Evolutionary conservation across 2,329 filamentous ascomycete species (phyloP), one percentile per base, ranked within the genome.

Genomic region (Penicillium psychrosexuale): DNA sequence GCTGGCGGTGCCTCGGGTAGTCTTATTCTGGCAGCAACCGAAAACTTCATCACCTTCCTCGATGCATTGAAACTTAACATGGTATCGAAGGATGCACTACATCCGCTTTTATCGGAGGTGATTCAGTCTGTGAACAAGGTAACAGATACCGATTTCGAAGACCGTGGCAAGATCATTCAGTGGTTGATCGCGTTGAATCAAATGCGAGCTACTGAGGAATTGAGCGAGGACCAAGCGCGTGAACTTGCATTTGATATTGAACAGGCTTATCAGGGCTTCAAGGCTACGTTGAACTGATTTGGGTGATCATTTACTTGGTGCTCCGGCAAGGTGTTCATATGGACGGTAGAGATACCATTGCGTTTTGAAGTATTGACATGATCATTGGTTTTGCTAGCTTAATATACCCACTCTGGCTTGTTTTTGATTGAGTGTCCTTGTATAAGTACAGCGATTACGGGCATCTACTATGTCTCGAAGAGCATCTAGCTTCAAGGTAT

Each of bases 91-190:
- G 93, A 97, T 72, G 91, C 94, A 60, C 79, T 99, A n/a, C 95
- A 99, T 69, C 94, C 94, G 3, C 79, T 99, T 19, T 82, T 99
- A 2, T 93, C 92, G 1, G 94, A 97, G 66, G 91, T 97, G 17
- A 99, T 99, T 58, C 93, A 97, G 69, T 92, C 91, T 3, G 93
- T 97, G 61, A 97, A 97, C 76, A 94, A 95, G 69, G 94, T 99
- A 60, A 97, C 93, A 3, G 91, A 96, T 71, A 84, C 87, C 59
- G 93, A 97, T 67, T 99, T 99, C 71, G 92, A 97, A 64, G 92
- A 88, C 69, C 87, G 95, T 63, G 91, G 90, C 65, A 97, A 97
- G 81, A 97, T 99, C 65, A 91, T 99, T 53, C 92, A 97, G 72
- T 99, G 94, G 94, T 81, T 99, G 62, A 99, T 99, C 66, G 89